Percentiles rank a stretch among this genome's conserved stretches.
phyloP scores from a whole-genome alignment of 768 basidiomycete species.

The Inosperma sp. region DNA sequence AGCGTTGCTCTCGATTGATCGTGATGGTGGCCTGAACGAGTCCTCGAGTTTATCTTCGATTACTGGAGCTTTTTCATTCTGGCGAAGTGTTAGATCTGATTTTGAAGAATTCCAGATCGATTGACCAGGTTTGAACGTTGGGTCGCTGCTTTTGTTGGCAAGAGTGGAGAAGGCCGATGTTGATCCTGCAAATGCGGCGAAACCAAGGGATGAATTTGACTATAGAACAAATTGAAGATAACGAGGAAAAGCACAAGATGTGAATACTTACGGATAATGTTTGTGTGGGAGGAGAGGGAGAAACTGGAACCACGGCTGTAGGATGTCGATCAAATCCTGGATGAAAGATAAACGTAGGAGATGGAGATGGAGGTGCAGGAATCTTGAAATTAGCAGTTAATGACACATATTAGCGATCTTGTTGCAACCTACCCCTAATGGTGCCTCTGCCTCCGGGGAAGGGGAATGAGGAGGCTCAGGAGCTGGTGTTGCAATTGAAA shows the following conservation, averaged over 20 bases:
- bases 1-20: conserved; percentile 12
- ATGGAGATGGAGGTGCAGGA: too few relatives aligned
- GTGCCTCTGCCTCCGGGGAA: conserved; percentile 7
- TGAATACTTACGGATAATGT: conserved; percentile 9
- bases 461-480: conserved; percentile 9
- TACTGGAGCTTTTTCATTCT: conserved; percentile 15
- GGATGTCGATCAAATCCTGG: too few relatives aligned
- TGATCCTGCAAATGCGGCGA: conserved; percentile 33
- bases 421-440: too few relatives aligned
- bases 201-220: conserved; percentile 21
- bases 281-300: conserved; percentile 2
- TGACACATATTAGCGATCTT: too few relatives aligned
- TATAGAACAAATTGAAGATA: conserved; percentile 1
- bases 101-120: conserved; percentile 23
- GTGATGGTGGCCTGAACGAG: conserved; percentile 12
- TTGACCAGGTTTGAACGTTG: conserved; percentile 8
- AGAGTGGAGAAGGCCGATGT: conserved; percentile 29
- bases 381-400: too few relatives aligned
- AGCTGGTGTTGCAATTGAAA: background rate
- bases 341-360: too few relatives aligned
- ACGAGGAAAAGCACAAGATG: background rate
- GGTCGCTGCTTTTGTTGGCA: conserved; percentile 12
- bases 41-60: conserved; percentile 5
- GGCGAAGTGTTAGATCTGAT: conserved; percentile 9
- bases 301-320: too few relatives aligned